These are phyloP conservation scores for Aspergillus sp. DNA, from an alignment of 2,329 filamentous ascomycete species.

Conservation along the genomic window DNA sequence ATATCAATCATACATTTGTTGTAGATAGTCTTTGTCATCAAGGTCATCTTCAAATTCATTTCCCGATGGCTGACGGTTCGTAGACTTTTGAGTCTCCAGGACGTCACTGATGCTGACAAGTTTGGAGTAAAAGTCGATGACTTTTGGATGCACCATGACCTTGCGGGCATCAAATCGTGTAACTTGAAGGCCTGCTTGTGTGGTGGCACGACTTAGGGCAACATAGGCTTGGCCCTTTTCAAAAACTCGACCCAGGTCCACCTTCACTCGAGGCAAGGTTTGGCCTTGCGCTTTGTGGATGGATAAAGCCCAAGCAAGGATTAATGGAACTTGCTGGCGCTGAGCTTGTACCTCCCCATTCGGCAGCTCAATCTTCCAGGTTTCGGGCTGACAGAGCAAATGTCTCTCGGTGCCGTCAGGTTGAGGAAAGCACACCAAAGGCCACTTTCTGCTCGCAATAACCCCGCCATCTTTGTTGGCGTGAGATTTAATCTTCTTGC, in stretches of 20 bases:
- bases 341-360: constrained; percentile 89
- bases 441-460: constrained; percentile 55
- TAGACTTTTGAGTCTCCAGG: constrained; percentile 20
- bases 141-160: constrained; percentile 87
- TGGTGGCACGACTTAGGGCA: constrained; percentile 84
- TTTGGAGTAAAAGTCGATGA: constrained; percentile 76
- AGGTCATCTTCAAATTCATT: constrained; percentile 29
- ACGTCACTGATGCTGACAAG: constrained; percentile 63
- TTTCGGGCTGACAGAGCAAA: constrained; percentile 75
- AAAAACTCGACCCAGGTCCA: constrained; percentile 84
- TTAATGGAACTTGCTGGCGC: constrained; percentile 73
- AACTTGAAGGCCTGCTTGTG: constrained; percentile 78
- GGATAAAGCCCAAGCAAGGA: constrained; percentile 90
- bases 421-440: constrained; percentile 74
- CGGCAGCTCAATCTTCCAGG: constrained; percentile 96
- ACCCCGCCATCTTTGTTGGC: constrained; percentile 43
- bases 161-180: constrained; percentile 79
- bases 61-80: constrained; percentile 24
- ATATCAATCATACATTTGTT: constrained; percentile 7
- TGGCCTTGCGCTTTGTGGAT: constrained; percentile 98
- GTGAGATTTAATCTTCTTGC: constrained; percentile 50
- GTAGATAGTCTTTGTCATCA: constrained; percentile 38
- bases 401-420: constrained; percentile 67
- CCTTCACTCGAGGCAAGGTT: constrained; percentile 86
- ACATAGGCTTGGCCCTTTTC: constrained; percentile 98